phyloP scores from a whole-genome alignment of 176 grass and related monocot genomes.

The Thalia dealbata region DNA sequence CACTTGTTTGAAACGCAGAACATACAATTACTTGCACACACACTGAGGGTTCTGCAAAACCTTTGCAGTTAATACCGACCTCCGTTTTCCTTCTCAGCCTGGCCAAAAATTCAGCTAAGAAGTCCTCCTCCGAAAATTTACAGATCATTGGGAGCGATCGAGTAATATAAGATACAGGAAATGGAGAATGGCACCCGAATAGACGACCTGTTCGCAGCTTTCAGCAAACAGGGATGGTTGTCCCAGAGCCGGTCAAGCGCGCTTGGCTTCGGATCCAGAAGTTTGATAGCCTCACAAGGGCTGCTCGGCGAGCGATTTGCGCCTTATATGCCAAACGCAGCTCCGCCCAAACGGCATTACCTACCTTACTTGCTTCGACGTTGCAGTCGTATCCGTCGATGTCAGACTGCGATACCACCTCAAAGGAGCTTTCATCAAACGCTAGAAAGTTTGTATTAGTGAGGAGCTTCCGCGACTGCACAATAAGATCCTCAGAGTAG shows the following conservation, averaged over 20 bases:
- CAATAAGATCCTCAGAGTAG: constrained; percentile 25
- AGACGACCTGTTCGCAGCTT: constrained; percentile 22
- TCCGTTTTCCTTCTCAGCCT: not conserved
- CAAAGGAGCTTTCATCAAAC: constrained; percentile 58
- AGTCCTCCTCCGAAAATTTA: not conserved
- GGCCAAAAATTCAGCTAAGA: not conserved
- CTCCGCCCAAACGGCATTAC: constrained; percentile 43
- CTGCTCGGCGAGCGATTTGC: constrained; percentile 48
- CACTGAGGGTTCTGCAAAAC: no score
- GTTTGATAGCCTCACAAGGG: constrained; percentile 48
- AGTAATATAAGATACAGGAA: constrained; percentile 4
- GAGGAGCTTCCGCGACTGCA: constrained; percentile 30
- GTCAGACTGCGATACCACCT: constrained; percentile 72
- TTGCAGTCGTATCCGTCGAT: constrained; percentile 43
- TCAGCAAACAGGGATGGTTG: constrained; percentile 34
- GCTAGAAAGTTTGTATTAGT: constrained; percentile 32
- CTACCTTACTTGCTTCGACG: constrained; percentile 26
- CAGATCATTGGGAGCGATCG: not conserved
- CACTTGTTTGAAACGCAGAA: no score
- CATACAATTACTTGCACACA: no score
- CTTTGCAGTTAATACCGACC: no score
- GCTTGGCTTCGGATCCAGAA: constrained; percentile 48
- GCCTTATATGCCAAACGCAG: constrained; percentile 59
- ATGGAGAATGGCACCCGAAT: constrained; percentile 14
- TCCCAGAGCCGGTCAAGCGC: constrained; percentile 30